Evolutionary conservation across 805 yeast genomes (phyloP), one percentile per base, ranked within the genome.

Genomic region (Ascoidea tarda): DNA sequence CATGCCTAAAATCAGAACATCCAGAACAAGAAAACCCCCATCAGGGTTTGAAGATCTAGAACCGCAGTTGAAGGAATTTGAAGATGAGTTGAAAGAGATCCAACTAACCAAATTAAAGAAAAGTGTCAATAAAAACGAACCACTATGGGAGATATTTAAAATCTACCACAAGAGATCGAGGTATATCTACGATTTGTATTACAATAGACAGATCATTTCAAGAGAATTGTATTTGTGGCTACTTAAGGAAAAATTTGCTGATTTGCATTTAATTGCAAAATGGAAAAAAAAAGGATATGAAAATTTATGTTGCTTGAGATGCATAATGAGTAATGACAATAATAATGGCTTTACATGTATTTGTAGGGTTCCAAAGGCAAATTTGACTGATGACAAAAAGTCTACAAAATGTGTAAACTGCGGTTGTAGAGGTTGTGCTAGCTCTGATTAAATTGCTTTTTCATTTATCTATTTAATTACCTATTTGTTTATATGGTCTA

Each of bases 281-380:
- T 84, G 90, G 90, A 80, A 78, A 65, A 82, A 82, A 61, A 81
- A 78, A 61, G 96, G 96, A 6, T 89, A 89, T 64, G 96, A 89
- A 62, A 77, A 82, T 53, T 68, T 89, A 49, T 89, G 97, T 62
- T 89, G 97, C 63, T 65, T 89, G 54, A 74, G 76, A 57, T 89
- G 97, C 63, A 87, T 89, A 42, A 78, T 78, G 60, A 73, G 73
- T 32, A 65, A 65, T 46, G 88, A 84, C 56, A 80, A 74, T 48
- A 77, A 77, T 59, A 84, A 82, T 59, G 79, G 79, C 5, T 75
- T 79, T 5, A 77, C 88, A 0, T 89, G 97, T 66, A 78, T 89
- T 21, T 89, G 97, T 62, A 69, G 97, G 52, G 96, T 89, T 1
- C 96, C 96, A 1, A 73, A 79, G 58, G 75, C 75, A 1, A 77